A percentile compares a stretch with the other conserved stretches of the same genome.
phyloP scores from a whole-genome alignment of 345 rosid species.

The Populus simonii region DNA sequence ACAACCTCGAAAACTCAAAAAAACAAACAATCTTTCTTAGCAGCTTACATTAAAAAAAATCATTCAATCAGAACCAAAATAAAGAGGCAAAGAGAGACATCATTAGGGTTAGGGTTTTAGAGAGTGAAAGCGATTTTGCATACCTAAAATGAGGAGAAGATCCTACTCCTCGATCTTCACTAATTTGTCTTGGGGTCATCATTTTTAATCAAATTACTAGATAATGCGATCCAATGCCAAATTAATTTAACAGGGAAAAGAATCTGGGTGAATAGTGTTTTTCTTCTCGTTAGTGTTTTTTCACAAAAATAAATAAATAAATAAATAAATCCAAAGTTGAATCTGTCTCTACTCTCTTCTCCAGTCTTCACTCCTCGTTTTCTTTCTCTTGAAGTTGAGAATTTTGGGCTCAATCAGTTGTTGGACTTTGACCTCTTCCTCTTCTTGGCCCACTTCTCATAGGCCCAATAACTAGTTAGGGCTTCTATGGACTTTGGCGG shows the following conservation, averaged over 20 bases:
- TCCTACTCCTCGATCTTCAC: slow-evolving; percentile 63
- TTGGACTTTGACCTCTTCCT: too few species aligned
- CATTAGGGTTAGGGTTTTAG: slow-evolving; percentile 24
- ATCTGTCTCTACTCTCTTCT: background rate
- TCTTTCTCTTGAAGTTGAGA: background rate
- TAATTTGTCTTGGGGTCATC: slow-evolving; percentile 73
- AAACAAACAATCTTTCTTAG: too few species aligned
- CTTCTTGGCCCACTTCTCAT: too few species aligned
- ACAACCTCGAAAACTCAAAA: too few species aligned
- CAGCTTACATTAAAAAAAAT: background rate
- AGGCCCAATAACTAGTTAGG: too few species aligned
- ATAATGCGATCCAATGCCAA: background rate
- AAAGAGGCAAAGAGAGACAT: slow-evolving; percentile 11
- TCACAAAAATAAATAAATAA: background rate
- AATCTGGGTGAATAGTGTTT: background rate
- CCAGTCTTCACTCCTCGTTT: background rate
- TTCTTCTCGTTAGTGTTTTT: background rate
- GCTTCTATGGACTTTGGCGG: background rate
- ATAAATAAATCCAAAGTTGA: background rate
- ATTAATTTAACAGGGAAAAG: background rate
- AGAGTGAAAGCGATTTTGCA: background rate
- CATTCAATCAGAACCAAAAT: background rate
- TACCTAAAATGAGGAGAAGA: slow-evolving; percentile 67
- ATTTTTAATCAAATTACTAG: slow-evolving; percentile 19
- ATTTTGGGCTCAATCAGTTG: background rate